Base-by-base conservation (phyloP, 1,284 basidiomycete species). In the Sutorius eximius region DNA sequence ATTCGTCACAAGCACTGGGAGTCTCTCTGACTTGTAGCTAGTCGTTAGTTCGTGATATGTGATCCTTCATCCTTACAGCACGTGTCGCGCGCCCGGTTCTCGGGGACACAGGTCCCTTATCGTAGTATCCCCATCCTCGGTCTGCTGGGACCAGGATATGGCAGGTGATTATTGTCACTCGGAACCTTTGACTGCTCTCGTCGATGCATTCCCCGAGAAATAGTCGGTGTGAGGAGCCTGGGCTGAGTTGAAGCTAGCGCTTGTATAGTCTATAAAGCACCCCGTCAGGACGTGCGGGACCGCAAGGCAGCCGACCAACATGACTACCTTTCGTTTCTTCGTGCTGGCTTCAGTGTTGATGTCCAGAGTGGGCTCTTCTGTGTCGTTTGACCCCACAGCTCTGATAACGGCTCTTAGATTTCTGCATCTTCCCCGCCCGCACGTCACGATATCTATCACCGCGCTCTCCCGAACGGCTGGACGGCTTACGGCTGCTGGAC, bases 401-500 rank as follows among this genome's bases (percentile, higher is more conserved):
- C 50, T 63, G 34, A 61, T 24, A 18, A 1, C 37, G 7, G 2
- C 27, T 15, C 45, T 29, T 37, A 50, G 49, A 32, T 40, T 27
- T 24, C 16, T 41, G 54, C 61, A 30, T 56, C 29, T 18, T 22
- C 30, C 16, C 46, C 44, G 8, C 33, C 36, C 6, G 18, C 18
- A 20, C 30, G 5, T 15, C 34, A 12, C 5, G 5, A 45, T 24
- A 15, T 11, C 20, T 48, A 22, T 44, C 51, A 41, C 43, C 24
- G 48, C 40, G 45, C 9, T 15, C 27, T 53, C 29, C 47, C 44
- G 15, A 20, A 5, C 11, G 9, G 18, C 13, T 33, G 44, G 44
- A n/a, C 43, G 11, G 77, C 78, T 34, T 70, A 77, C 59, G 85
- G 86, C 67, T 89, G 87, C 61, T 83, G 80, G 71, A 81, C 78